Conservation (phyloP, 1,284 basidiomycete genomes). For the Dichomitus squalens region DNA sequence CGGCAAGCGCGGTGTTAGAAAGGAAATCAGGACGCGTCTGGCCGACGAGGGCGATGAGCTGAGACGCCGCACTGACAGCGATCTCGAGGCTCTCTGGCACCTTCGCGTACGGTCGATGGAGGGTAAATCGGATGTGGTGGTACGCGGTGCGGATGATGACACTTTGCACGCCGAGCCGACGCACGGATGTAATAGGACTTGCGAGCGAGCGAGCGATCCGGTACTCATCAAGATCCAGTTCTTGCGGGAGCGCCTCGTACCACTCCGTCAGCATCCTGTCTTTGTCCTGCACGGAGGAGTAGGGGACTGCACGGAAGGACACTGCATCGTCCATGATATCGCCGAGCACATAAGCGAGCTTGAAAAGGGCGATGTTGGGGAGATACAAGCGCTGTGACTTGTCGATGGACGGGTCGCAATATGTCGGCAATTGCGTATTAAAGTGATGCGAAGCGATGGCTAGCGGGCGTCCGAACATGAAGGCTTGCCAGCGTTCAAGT, state of each 20-base stretch:
- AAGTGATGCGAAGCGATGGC: constrained; percentile 77
- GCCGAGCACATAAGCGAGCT: constrained; percentile 73
- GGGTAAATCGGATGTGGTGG: constrained; percentile 79
- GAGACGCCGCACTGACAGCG: constrained; percentile 72
- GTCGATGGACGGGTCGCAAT: constrained; percentile 60
- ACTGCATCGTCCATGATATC: constrained; percentile 83
- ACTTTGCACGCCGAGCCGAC: constrained; percentile 73
- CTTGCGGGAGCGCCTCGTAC: constrained; percentile 70
- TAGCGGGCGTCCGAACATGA: constrained; percentile 80
- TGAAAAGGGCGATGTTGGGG: constrained; percentile 74
- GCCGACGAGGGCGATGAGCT: constrained; percentile 72
- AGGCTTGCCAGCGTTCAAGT: constrained; percentile 82
- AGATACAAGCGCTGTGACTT: constrained; percentile 64
- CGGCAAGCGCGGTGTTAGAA: constrained; percentile 63
- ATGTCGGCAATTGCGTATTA: constrained; percentile 72
- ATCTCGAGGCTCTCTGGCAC: constrained; percentile 65
- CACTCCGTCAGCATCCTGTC: constrained; percentile 69
- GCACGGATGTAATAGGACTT: constrained; percentile 52
- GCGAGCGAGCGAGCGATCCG: constrained; percentile 68
- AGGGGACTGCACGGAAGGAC: constrained; percentile 71
- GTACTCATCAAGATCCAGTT: constrained; percentile 76
- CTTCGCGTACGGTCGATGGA: constrained; percentile 78
- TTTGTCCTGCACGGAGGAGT: constrained; percentile 70
- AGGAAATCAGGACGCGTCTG: constrained; percentile 65
- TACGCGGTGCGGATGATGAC: constrained; percentile 75